Percentiles rank a stretch among this genome's conserved stretches.
These are phyloP conservation scores for Diddensiella santjacobensis DNA, from an alignment of 805 yeast genomes.

Conservation along the genomic window DNA sequence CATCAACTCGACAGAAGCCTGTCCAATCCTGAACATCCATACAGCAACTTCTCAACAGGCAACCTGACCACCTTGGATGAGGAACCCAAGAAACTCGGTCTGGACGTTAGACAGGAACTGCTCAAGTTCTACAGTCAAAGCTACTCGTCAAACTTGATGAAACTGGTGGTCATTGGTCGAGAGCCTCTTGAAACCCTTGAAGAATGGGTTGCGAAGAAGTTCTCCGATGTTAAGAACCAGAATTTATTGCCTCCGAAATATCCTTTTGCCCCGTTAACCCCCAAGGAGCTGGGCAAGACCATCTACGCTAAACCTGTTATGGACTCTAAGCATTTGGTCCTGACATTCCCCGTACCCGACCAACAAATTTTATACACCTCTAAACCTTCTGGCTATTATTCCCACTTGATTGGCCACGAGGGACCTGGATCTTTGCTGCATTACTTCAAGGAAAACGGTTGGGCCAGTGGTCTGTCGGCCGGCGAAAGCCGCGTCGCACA, in stretches of 20 bases:
- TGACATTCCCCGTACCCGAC: constrained; percentile 74
- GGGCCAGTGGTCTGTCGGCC: constrained; percentile 76
- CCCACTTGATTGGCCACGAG: constrained; percentile 91
- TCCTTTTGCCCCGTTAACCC: constrained; percentile 42
- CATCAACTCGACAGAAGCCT: constrained; percentile 77
- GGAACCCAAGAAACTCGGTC: constrained; percentile 53
- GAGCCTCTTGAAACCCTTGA: constrained; percentile 72
- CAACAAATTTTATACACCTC: constrained; percentile 61
- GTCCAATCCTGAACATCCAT: constrained; percentile 76
- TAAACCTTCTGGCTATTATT: constrained; percentile 65
- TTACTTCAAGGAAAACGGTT: constrained; percentile 63
- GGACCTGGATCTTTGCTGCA: constrained; percentile 79
- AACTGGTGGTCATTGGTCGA: constrained; percentile 76
- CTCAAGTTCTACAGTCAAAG: constrained; percentile 65
- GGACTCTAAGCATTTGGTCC: constrained; percentile 64
- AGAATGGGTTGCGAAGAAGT: constrained; percentile 63
- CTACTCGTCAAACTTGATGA: constrained; percentile 88
- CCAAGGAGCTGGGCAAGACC: constrained; percentile 48
- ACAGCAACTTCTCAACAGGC: constrained; percentile 86
- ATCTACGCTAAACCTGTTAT: constrained; percentile 75
- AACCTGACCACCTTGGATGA: constrained; percentile 69
- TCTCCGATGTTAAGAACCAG: constrained; percentile 58
- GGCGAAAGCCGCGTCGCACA: constrained; percentile 56
- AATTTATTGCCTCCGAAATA: constrained; percentile 39
- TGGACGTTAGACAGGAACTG: constrained; percentile 78